A percentile compares a stretch with the other conserved stretches of the same genome.
Conservation (phyloP, 306 rosid genomes). For the Leucaena leucocephala region DNA sequence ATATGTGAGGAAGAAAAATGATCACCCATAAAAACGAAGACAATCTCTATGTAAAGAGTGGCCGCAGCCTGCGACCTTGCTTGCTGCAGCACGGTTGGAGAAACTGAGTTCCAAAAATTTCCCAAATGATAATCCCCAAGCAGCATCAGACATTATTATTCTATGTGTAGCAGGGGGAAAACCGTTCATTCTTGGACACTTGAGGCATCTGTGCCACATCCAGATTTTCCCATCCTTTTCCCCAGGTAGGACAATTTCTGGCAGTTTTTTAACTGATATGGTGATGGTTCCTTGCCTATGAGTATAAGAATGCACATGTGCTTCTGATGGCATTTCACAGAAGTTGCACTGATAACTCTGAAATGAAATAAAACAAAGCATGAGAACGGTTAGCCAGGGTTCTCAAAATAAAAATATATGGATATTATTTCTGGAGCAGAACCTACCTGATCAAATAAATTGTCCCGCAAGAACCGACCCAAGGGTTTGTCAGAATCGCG, state of each 20-base stretch:
- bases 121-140: conserved; percentile 25
- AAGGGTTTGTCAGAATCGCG: conserved; percentile 9
- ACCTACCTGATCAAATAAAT: conserved; percentile 18
- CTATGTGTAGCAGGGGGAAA: conserved; percentile 73
- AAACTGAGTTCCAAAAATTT: conserved; percentile 27
- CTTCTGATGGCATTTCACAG: conserved; percentile 76
- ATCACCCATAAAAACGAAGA: conserved; percentile 24
- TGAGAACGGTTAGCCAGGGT: background rate
- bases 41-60: conserved; percentile 67
- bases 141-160: conserved; percentile 73
- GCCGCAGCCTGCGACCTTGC: conserved; percentile 76
- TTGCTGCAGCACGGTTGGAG: conserved; percentile 25
- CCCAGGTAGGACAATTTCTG: conserved; percentile 59
- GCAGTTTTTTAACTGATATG: conserved; percentile 68
- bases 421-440: background rate
- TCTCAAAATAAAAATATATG: background rate
- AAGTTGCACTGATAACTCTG: conserved; percentile 44
- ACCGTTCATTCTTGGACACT: conserved; percentile 64
- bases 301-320: conserved; percentile 38
- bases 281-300: conserved; percentile 76
- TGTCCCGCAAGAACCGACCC: conserved; percentile 20
- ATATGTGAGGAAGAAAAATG: background rate
- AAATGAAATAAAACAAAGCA: background rate
- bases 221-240: conserved; percentile 46
- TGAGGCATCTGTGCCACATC: conserved; percentile 85